phyloP scores from a whole-genome alignment of 176 grass and related monocot genomes.

The Guadua angustifolia region DNA sequence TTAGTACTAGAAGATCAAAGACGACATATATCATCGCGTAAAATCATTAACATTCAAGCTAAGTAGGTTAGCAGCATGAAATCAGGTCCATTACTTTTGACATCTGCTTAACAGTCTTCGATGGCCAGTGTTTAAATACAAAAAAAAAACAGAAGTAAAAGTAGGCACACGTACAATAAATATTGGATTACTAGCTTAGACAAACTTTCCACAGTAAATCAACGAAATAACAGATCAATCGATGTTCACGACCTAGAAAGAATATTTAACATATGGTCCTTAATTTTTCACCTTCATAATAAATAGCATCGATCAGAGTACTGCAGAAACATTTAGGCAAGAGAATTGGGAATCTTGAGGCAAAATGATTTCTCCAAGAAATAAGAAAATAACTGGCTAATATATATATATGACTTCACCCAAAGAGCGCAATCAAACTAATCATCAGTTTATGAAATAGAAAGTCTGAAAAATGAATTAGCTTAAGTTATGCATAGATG shows the following conservation, averaged over 20 bases:
- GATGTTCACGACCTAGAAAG: too few relatives aligned
- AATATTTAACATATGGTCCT: not conserved
- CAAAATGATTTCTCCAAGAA: not conserved
- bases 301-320: not conserved
- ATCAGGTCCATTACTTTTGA: slow-evolving; percentile 14
- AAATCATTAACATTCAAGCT: not conserved
- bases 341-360: not conserved
- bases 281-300: not conserved
- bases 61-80: slow-evolving; percentile 13
- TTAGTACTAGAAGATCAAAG: not conserved
- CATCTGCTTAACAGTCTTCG: not conserved
- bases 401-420: not conserved
- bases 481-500: not conserved
- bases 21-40: not conserved
- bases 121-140: not conserved
- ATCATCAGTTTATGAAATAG: not conserved
- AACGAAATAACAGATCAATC: not conserved
- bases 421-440: not conserved
- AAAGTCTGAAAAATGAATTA: not conserved
- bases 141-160: not conserved
- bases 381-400: slow-evolving; percentile 3
- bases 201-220: not conserved
- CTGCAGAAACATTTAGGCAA: not conserved
- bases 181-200: not conserved
- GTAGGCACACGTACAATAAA: not conserved